Percentiles rank a stretch among this genome's conserved stretches.
Evolutionary conservation across 2,329 filamentous ascomycete species (phyloP).

Genomic region (Basipetospora chlamydospora): DNA sequence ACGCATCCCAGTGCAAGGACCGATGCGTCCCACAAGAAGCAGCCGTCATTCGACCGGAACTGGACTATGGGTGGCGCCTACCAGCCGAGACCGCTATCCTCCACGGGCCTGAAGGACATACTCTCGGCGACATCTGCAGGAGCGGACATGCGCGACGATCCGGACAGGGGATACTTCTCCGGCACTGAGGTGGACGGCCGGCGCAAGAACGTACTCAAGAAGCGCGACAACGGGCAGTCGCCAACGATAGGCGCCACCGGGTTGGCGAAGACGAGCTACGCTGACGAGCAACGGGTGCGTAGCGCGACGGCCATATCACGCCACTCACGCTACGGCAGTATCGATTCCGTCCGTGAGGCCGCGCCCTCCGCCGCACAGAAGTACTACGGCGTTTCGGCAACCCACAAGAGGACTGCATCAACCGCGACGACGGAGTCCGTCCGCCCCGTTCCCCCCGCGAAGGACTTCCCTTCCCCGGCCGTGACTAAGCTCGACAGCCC

Average conservation of each 20-base stretch:
- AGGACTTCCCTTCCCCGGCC: conserved; percentile 38
- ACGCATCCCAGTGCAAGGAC: too few species aligned
- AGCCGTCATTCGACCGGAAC: conserved; percentile 55
- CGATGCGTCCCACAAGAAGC: conserved; percentile 41
- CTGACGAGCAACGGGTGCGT: conserved; percentile 56
- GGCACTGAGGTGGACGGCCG: conserved; percentile 69
- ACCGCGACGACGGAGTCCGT: conserved; percentile 40
- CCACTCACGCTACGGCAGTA: conserved; percentile 66
- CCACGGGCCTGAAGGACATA: conserved; percentile 33
- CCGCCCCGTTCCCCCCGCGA: conserved; percentile 34
- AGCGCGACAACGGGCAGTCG: conserved; percentile 49
- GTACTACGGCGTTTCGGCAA: conserved; percentile 45
- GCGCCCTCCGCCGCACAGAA: conserved; percentile 49
- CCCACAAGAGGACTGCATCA: conserved; percentile 47
- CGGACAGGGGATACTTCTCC: conserved; percentile 88
- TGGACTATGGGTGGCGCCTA: conserved; percentile 47
- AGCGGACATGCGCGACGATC: conserved; percentile 36
- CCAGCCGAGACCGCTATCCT: conserved; percentile 33
- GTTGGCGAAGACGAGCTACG: conserved; percentile 50
- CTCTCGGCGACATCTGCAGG: conserved; percentile 7
- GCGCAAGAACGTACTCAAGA: conserved; percentile 66
- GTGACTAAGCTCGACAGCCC: conserved; percentile 46
- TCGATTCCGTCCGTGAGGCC: conserved; percentile 56
- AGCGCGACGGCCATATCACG: conserved; percentile 51
- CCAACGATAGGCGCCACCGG: conserved; percentile 50